A percentile compares a stretch with the other conserved stretches of the same genome.
phyloP scores from a whole-genome alignment of 2,329 filamentous ascomycete genomes.

The Monilinia aucupariae region DNA sequence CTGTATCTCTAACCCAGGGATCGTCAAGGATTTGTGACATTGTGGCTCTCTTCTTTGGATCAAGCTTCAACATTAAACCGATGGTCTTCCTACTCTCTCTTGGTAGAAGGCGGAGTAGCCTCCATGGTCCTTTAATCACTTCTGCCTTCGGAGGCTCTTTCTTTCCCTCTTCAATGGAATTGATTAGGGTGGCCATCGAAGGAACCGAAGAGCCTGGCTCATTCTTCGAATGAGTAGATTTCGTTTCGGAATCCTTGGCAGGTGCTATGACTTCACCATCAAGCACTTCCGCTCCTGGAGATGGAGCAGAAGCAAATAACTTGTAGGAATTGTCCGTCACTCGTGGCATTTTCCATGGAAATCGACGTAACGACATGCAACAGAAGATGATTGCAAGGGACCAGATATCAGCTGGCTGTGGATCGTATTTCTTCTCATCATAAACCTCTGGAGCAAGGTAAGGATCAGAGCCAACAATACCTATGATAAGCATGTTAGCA shows the following conservation, averaged over 20 bases:
- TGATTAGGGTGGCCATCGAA: neutral
- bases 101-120: slow-evolving; percentile 78
- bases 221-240: slow-evolving; percentile 1
- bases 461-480: slow-evolving; percentile 79
- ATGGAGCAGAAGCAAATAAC: slow-evolving; percentile 80
- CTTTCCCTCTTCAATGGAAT: neutral
- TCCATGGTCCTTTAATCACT: slow-evolving; percentile 87
- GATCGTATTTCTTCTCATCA: slow-evolving; percentile 87
- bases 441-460: slow-evolving; percentile 97
- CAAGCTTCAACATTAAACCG: slow-evolving; percentile 83
- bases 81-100: slow-evolving; percentile 87
- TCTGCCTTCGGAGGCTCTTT: slow-evolving; percentile 49
- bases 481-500: slow-evolving; percentile 38
- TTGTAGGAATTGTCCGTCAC: slow-evolving; percentile 92
- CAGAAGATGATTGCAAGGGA: slow-evolving; percentile 98
- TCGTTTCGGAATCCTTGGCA: slow-evolving; percentile 15
- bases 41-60: slow-evolving; percentile 75
- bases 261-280: slow-evolving; percentile 20
- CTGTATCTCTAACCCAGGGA: slow-evolving; percentile 79
- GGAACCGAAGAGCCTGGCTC: neutral
- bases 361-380: slow-evolving; percentile 92
- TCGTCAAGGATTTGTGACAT: slow-evolving; percentile 84
- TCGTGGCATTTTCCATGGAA: slow-evolving; percentile 94
- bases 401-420: slow-evolving; percentile 93
- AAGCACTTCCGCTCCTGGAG: slow-evolving; percentile 52